Evolutionary conservation across 257 asterid genomes (phyloP).

Genomic region (Prunella vulgaris): DNA sequence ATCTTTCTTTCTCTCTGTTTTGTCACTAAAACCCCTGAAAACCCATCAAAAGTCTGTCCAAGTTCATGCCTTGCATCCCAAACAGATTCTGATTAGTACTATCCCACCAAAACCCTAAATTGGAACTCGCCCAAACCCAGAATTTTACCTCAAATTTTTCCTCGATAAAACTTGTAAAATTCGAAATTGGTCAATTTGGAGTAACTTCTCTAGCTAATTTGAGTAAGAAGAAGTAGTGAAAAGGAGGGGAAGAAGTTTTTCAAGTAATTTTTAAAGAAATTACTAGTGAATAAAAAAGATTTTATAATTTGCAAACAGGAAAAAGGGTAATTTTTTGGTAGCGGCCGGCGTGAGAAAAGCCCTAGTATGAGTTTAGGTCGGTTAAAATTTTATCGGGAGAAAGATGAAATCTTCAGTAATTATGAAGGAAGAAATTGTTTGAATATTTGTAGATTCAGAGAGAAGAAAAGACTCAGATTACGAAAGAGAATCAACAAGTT

Average conservation of each 20-base stretch:
- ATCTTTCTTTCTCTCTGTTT: not conserved
- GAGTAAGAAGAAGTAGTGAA: not conserved
- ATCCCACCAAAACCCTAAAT: slow-evolving; percentile 29
- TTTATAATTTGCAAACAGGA: not conserved
- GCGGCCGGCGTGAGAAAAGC: slow-evolving; percentile 30
- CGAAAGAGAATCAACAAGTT: slow-evolving; percentile 8
- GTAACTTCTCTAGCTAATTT: slow-evolving; percentile 13
- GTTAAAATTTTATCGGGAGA: slow-evolving; percentile 11
- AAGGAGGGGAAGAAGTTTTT: not conserved
- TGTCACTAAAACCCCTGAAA: slow-evolving; percentile 37
- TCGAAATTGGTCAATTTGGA: slow-evolving; percentile 23
- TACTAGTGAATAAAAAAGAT: slow-evolving; percentile 7
- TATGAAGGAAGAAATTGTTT: slow-evolving; percentile 2
- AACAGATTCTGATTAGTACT: not conserved
- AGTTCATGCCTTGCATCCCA: slow-evolving; percentile 35
- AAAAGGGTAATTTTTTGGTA: slow-evolving; percentile 4
- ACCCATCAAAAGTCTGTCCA: slow-evolving; percentile 22
- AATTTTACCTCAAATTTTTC: slow-evolving; percentile 14
- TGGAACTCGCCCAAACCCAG: slow-evolving; percentile 19
- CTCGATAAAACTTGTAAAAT: slow-evolving; percentile 3
- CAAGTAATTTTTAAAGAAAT: slow-evolving; percentile 16
- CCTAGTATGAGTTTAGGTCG: slow-evolving; percentile 28
- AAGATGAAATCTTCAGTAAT: not conserved
- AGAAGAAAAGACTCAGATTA: not conserved
- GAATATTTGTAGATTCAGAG: slow-evolving; percentile 9